Evolutionary conservation across 768 basidiomycete genomes (phyloP), one percentile per base, ranked within the genome.

Genomic region (Pisolithus microcarpus): DNA sequence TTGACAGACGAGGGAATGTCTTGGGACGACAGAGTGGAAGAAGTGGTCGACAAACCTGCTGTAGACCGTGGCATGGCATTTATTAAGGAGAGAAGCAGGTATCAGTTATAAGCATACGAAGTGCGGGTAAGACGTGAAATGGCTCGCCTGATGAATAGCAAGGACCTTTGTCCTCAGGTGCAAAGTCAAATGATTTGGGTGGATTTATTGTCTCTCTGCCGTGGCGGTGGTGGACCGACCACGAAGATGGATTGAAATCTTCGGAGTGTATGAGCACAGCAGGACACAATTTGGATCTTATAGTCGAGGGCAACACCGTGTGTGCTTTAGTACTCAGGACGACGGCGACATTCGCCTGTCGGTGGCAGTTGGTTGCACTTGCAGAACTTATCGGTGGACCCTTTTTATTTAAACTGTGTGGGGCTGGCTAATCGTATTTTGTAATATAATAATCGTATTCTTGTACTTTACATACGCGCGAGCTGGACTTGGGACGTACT

Each of bases 1-100:
- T 66, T 58, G 59, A 67, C 66, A 42, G 61, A 54, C n/a, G 66
- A 63, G 48, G 68, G 59, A 19, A 54, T 57, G 63, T 55, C 65
- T 50, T 51, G 65, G 7, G 65, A 66, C 43, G 65, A 66, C 54
- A 68, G 64, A 36, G 60, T 65, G 58, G 64, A 56, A 28, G 61
- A 57, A 26, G 58, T 53, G 38, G 55, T 37, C 54, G 61, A 58
- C 28, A 43, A 47, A 24, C 49, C 55, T 51, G 64, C 53, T 61
- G 56, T 38, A 40, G 48, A 42, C 28, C 31, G 36, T n/a, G 34
- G 48, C 60, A 60, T 62, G 26, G 19, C 11, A 11, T 31, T 18
- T 23, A 23, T 23, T 23, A 23, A 46, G 4, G 13, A 26, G 19
- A 46, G 18, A 16, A n/a, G 13, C 3, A n/a, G n/a, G n/a, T 46